Base-by-base conservation (phyloP, 106 monocot species). In the Dendrobium catenatum region DNA sequence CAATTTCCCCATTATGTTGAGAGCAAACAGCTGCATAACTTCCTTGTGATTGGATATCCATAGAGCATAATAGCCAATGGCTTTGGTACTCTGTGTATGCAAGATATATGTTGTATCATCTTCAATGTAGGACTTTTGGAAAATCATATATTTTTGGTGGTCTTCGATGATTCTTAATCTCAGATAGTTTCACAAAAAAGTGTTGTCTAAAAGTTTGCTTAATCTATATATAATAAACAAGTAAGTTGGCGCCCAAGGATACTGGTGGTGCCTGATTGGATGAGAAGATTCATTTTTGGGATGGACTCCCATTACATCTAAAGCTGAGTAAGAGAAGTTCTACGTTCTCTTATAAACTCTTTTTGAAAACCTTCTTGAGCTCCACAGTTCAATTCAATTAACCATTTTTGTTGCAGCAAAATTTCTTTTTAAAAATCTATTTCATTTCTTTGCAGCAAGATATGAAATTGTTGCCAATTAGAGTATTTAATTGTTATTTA, bases 31-130 rank as follows among this genome's bases (percentile, higher is more conserved):
- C 93, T 56, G 78, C 67, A 9, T 43, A 64, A n/a, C 31, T 72
- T 11, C 73, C 42, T 49, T 22, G 90, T 13, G 91, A 94, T 84
- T 94, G 93, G 93, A 80, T 94, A 41, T 94, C 93, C 41, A 90
- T 90, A 44, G 93, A 90, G 9, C 87, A 89, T 54, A 88, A 90
- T 73, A 84, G 82, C 48, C 93, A 93, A 68, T 93, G 93, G 93
- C 90, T 93, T 24, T 93, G 93, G 93, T 93, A 93, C 77, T 94
- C 93, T 42, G 87, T 94, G 6, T 94, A 94, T 86, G 91, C 91
- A 73, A 94, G 87, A 91, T 94, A 85, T 55, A 42, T 24, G 8
- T 2, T 70, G 11, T 48, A 13, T 10, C 76, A 48, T 10, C 0
- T 70, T 29, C 68, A 11, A 9, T 37, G 33, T 51, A 56, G 18